Evolutionary conservation across 192 early-diverging fungal genomes (phyloP).

Genomic region (Dissophora ornata): DNA sequence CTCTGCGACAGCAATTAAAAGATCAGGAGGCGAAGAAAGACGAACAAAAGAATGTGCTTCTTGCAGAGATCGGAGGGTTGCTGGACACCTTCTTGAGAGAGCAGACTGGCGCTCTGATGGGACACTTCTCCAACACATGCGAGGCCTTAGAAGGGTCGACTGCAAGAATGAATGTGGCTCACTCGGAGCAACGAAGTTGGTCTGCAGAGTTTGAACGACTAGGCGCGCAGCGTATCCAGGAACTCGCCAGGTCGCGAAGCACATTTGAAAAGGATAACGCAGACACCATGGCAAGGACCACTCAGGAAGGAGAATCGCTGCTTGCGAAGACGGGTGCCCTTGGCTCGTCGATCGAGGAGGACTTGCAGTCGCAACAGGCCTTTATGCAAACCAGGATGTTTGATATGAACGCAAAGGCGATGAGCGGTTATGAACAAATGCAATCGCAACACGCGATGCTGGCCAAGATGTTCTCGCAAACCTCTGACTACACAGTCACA

Average conservation of each 20-base stretch:
- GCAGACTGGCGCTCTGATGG: constrained; percentile 27
- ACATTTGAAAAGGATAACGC: constrained; percentile 2
- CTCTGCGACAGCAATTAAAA: constrained; percentile 19
- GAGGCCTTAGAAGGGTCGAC: constrained; percentile 17
- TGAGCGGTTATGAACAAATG: constrained; percentile 16
- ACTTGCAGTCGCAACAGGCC: constrained; percentile 15
- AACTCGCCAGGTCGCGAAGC: constrained; percentile 8
- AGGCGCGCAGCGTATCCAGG: constrained; percentile 8
- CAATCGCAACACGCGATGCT: not conserved
- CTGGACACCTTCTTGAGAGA: constrained; percentile 27
- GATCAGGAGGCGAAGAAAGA: constrained; percentile 15
- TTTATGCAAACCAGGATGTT: constrained; percentile 18
- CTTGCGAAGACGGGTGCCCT: not conserved
- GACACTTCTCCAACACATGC: constrained; percentile 15
- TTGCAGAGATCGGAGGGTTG: constrained; percentile 27
- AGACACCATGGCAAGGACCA: constrained; percentile 1
- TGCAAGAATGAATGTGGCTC: not conserved
- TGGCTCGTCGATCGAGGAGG: not conserved
- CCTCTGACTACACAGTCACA: constrained; percentile 13
- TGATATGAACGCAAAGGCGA: constrained; percentile 2
- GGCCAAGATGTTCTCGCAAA: constrained; percentile 15
- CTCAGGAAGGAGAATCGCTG: not conserved
- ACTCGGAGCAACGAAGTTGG: constrained; percentile 31
- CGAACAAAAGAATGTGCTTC: constrained; percentile 9
- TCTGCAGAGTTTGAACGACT: constrained; percentile 2